Conservation (phyloP, 202 grass and related monocot genomes). For the Musa balbisiana region DNA sequence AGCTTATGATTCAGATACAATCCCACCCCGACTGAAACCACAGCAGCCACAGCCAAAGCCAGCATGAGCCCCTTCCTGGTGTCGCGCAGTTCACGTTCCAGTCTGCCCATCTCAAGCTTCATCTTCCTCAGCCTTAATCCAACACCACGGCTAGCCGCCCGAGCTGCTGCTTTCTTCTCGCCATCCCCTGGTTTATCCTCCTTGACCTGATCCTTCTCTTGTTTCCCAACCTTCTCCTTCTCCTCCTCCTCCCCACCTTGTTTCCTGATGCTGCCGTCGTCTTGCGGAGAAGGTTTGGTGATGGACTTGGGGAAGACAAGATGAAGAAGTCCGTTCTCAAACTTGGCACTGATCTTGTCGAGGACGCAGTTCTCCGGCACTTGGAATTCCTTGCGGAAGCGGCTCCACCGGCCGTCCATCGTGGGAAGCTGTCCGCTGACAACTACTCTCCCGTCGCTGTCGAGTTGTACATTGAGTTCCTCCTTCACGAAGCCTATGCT, state of each 20-base stretch:
- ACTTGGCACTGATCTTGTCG: constrained; percentile 42
- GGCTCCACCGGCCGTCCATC: constrained; percentile 42
- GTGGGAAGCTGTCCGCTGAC: constrained; percentile 46
- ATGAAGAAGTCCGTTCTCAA: constrained; percentile 31
- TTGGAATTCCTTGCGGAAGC: constrained; percentile 48
- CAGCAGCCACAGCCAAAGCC: background rate
- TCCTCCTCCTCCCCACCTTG: background rate
- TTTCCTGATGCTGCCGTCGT: background rate
- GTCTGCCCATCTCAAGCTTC: no score
- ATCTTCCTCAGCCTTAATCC: no score
- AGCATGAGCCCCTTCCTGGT: background rate
- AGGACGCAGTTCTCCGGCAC: constrained; percentile 42
- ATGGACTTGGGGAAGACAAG: constrained; percentile 47
- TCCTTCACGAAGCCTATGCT: constrained; percentile 65
- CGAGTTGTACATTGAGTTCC: constrained; percentile 49
- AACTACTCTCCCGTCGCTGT: constrained; percentile 32
- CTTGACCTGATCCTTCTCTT: no score
- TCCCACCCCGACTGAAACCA: no score
- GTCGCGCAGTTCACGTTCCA: background rate
- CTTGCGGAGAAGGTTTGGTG: background rate
- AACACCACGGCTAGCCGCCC: no score
- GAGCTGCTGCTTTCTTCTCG: background rate
- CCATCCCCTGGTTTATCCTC: background rate
- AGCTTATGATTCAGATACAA: background rate
- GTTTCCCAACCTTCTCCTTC: background rate